Evolutionary conservation across 768 basidiomycete genomes (phyloP), one percentile per base, ranked within the genome.

Genomic region (Suillus luteus): DNA sequence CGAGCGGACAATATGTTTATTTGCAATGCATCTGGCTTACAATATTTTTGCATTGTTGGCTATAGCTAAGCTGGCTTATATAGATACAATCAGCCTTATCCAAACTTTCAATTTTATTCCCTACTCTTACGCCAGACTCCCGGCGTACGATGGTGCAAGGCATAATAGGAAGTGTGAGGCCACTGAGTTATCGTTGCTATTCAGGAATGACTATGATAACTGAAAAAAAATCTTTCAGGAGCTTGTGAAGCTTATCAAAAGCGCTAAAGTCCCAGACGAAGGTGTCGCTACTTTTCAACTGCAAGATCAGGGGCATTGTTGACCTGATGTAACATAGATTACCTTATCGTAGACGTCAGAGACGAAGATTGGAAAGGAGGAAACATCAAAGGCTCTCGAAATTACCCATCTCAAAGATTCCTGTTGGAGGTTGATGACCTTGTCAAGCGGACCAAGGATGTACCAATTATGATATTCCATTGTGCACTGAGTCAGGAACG

Each of bases 291-390:
- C 17, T n/a, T n/a, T 38, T 27, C 31, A 58, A 38, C 2, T 22
- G 12, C 27, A 17, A 31, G 6, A 44, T 27, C 35, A 11, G 19
- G 46, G n/a, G 40, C 48, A 17, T 55, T 33, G 19, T 60, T 41
- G 24, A 40, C 12, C n/a, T 12, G 5, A 19, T 14, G 19, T 38
- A 15, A 14, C 43, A 49, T 58, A 75, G 91, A 93, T 71, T 94
- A 87, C 71, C 73, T 89, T 37, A 82, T 95, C 51, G 83, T 95
- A 46, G 93, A 95, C 73, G 93, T 95, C 38, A 87, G 93, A n/a
- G 92, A 93, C 73, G 85, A 88, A 62, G 93, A 95, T 67, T 91
- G 82, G 75, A 78, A 72, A 12, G 93, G 93, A 67, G 93, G 93
- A 43, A 89, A 94, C 72, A 92, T 95, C 73, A 86, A 82, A 67